These are phyloP conservation scores for Phytopythium sindhum DNA, from an alignment of 352 stramenopile species.

Conservation along the genomic window DNA sequence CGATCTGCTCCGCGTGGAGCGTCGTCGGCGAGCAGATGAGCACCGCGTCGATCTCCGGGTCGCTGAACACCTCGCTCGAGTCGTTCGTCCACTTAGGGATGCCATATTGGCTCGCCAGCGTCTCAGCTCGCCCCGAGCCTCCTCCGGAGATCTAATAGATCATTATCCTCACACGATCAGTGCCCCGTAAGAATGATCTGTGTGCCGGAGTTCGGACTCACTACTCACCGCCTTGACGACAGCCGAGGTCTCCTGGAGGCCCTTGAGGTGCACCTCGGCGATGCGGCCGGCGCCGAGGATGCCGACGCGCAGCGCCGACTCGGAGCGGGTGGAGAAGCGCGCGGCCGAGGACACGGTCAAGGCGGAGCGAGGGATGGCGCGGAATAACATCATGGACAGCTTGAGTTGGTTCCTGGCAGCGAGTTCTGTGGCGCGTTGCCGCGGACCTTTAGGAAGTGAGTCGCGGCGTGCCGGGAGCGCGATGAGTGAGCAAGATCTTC, in stretches of 20 bases:
- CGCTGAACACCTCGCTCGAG: slow-evolving; percentile 89
- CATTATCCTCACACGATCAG: neutral
- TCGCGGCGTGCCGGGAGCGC: too few species aligned
- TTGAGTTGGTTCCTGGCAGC: neutral
- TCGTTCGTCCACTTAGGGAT: slow-evolving; percentile 67
- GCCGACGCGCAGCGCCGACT: slow-evolving; percentile 42
- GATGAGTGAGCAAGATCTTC: too few species aligned
- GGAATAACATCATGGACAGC: neutral
- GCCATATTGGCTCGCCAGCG: slow-evolving; percentile 33
- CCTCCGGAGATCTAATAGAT: slow-evolving; percentile 25
- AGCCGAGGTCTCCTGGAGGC: slow-evolving; percentile 43
- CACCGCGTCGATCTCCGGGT: slow-evolving; percentile 93
- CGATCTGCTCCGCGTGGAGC: slow-evolving; percentile 94
- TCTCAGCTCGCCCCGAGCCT: slow-evolving; percentile 15
- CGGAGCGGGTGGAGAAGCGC: neutral
- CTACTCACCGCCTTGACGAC: slow-evolving; percentile 30
- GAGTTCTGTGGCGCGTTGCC: neutral
- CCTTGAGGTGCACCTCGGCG: slow-evolving; percentile 51
- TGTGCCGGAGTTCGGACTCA: neutral
- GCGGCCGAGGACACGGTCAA: neutral
- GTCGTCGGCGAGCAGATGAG: slow-evolving; percentile 95
- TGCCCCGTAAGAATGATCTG: neutral
- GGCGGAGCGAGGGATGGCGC: neutral
- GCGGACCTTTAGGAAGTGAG: neutral
- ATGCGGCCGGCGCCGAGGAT: slow-evolving; percentile 74